Base-by-base conservation (phyloP, 2,329 filamentous ascomycete species). In the Cordyceps farinosa region DNA sequence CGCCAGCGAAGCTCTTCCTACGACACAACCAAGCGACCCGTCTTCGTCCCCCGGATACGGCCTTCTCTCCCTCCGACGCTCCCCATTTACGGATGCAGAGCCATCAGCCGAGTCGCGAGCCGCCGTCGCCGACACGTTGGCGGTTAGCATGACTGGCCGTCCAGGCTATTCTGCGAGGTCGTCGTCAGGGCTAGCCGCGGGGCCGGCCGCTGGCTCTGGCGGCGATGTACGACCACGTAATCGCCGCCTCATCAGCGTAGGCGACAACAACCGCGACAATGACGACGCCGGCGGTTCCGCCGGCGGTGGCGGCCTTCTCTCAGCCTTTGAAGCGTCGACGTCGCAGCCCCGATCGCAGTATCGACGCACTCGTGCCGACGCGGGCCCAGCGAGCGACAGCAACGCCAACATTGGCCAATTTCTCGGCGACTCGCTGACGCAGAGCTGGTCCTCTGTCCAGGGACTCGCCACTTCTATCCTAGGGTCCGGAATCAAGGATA, bases 391-490 rank as follows among this genome's bases (percentile, higher is more conserved):
- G 17, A 30, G 67, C 66, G 60, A 75, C 51, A 77, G 75, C 48
- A 72, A 76, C 54, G 76, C 78, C 34, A 74, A 76, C 50, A 56
- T 78, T 50, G 67, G 70, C 27, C 74, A 75, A 65, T 76, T 84
- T 53, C 72, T 84, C 10, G 82, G 80, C 61, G 79, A 81, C 52
- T 80, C 82, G 2, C 83, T 82, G 77, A 74, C 79, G 1, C 79
- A 83, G 38, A 81, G 78, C 69, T 86, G 84, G 84, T 76, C 80
- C 3, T 83, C 83, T 5, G 79, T 86, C 3, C 81, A 84, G 64
- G 82, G 80, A 44, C 77, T 86, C 58, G 82, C 84, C 6, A 77
- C 81, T 2, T 81, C 80, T 17, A 68, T 77, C 22, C 67, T 77
- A n/a, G 70, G 72, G 5, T 67, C 69, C 11, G 68, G 70, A n/a